These are phyloP conservation scores for Rhizopogon sp. DNA, from an alignment of 768 basidiomycete genomes.

Conservation along the genomic window DNA sequence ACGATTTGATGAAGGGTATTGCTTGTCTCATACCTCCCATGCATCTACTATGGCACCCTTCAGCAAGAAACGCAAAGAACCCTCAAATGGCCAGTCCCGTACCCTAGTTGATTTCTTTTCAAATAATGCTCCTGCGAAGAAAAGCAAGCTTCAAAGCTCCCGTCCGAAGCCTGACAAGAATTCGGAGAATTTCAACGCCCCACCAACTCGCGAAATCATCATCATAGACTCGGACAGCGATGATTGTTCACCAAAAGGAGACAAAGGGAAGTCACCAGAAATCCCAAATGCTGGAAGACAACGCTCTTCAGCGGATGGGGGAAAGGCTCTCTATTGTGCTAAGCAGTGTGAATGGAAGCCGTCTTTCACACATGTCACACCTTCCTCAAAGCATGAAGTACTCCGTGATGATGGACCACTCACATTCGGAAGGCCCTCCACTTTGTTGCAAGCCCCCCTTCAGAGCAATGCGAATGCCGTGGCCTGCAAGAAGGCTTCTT, in stretches of 20 bases:
- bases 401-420: not conserved
- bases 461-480: not conserved
- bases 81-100: slow-evolving; percentile 17
- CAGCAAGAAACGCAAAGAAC: slow-evolving; percentile 31
- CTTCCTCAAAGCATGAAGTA: not conserved
- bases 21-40: too few relatives aligned
- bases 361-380: not conserved
- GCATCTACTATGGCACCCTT: slow-evolving; percentile 27
- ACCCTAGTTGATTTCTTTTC: slow-evolving; percentile 48
- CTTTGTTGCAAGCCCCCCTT: slow-evolving; percentile 11
- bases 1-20: too few relatives aligned
- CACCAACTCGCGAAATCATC: slow-evolving; percentile 39
- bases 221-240: slow-evolving; percentile 64
- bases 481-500: not conserved
- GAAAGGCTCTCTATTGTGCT: not conserved
- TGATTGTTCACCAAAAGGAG: slow-evolving; percentile 6
- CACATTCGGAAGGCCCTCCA: slow-evolving; percentile 23
- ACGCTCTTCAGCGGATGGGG: not conserved
- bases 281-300: not conserved
- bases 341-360: not conserved
- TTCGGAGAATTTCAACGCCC: not conserved
- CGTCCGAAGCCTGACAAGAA: slow-evolving; percentile 3
- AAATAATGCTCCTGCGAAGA: slow-evolving; percentile 16
- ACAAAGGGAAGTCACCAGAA: not conserved
- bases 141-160: slow-evolving; percentile 9